These are phyloP conservation scores for Neurospora sp. DNA, from an alignment of 495 filamentous ascomycete species.

Conservation along the genomic window DNA sequence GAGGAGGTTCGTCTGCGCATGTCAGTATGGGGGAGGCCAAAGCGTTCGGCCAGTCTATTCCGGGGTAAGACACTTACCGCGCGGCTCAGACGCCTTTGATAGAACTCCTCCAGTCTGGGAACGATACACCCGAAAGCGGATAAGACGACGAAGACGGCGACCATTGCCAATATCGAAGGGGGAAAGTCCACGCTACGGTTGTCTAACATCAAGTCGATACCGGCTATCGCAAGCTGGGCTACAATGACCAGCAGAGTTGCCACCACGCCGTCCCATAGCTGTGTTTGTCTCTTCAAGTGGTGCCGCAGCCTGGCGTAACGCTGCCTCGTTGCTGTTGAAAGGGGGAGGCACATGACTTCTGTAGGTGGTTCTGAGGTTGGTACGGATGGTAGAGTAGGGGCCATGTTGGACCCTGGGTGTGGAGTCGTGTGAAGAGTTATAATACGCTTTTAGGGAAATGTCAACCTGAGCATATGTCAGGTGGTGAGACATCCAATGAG, in stretches of 20 bases:
- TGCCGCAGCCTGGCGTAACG: neutral
- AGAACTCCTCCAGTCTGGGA: conserved; percentile 17
- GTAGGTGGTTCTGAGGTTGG: too few relatives aligned
- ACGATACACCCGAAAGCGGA: conserved; percentile 3
- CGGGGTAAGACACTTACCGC: conserved; percentile 16
- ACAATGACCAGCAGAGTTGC: conserved; percentile 11
- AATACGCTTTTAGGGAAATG: neutral
- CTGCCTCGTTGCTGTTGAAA: neutral
- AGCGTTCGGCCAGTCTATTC: neutral
- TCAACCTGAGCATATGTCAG: conserved; percentile 6
- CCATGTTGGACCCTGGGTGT: neutral
- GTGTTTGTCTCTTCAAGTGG: neutral
- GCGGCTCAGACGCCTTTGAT: conserved; percentile 22
- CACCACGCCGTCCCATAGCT: conserved; percentile 7
- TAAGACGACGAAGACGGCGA: conserved; percentile 10
- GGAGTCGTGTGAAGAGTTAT: neutral
- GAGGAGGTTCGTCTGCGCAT: conserved; percentile 18
- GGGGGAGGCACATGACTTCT: neutral
- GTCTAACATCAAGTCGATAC: conserved; percentile 12
- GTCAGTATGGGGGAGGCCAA: neutral
- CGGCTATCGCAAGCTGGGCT: conserved; percentile 19
- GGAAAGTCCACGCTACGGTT: conserved; percentile 16
- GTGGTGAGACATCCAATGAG: conserved; percentile 20
- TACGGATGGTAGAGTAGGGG: neutral
- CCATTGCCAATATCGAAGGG: conserved; percentile 23